phyloP scores from a whole-genome alignment of 441 rosid species.

The Dalechampia spathulata region DNA sequence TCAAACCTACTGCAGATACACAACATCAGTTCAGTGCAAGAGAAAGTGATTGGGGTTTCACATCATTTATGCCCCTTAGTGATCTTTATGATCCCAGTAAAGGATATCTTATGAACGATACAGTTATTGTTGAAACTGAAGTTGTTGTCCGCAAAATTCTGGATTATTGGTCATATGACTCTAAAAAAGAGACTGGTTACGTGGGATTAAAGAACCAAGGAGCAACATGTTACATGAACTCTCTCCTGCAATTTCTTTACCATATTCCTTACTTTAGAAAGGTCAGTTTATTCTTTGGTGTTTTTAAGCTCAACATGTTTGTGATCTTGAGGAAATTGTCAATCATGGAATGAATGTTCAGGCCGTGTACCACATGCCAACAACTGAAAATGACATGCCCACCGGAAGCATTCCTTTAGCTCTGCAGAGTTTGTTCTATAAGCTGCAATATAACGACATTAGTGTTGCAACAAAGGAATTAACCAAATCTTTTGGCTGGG shows the following conservation, averaged over 20 bases:
- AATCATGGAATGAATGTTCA: conserved; percentile 23
- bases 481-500: conserved; percentile 97
- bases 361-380: conserved; percentile 99
- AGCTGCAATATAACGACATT: conserved; percentile 82
- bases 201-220: conserved; percentile 96
- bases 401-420: conserved; percentile 89
- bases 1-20: conserved; percentile 44
- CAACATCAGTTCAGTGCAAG: conserved; percentile 87
- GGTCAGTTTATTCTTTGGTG: conserved; percentile 32
- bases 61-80: conserved; percentile 81
- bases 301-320: conserved; percentile 5
- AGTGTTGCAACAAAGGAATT: conserved; percentile 87
- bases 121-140: conserved; percentile 74
- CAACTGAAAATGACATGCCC: conserved; percentile 88
- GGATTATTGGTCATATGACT: conserved; percentile 86
- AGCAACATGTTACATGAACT: conserved; percentile 92
- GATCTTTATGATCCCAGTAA: conserved; percentile 75
- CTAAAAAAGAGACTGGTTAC: conserved; percentile 90
- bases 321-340: conserved; percentile 18
- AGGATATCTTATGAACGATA: conserved; percentile 74
- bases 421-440: conserved; percentile 83
- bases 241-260: conserved; percentile 71
- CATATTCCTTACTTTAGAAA: conserved; percentile 87
- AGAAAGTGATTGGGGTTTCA: conserved; percentile 95
- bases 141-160: conserved; percentile 65